Percentiles rank a stretch among this genome's conserved stretches.
These are phyloP conservation scores for Podospora fimiseda DNA, from an alignment of 495 filamentous ascomycete genomes.

Conservation along the genomic window DNA sequence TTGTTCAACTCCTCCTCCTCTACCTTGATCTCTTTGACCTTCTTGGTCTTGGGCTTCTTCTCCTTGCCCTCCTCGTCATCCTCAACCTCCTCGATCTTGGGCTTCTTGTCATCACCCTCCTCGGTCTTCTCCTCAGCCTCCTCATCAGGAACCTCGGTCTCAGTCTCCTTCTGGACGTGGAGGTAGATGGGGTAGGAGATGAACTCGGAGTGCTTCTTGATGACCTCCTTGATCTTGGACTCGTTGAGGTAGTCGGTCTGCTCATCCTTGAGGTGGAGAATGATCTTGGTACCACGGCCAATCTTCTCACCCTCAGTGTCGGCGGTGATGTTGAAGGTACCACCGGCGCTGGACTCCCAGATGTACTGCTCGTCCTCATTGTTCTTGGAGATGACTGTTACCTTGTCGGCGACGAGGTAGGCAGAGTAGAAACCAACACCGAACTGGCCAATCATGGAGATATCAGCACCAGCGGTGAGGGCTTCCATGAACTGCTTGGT, in stretches of 20 bases:
- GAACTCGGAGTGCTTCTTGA: slow-evolving; percentile 99
- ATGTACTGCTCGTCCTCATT: slow-evolving; percentile 99
- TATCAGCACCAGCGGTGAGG: slow-evolving; percentile 93
- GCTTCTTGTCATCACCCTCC: slow-evolving; percentile 71
- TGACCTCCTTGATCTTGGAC: slow-evolving; percentile 98
- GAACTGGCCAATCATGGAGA: slow-evolving; percentile 99
- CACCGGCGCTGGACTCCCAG: slow-evolving; percentile 97
- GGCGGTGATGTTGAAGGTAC: slow-evolving; percentile 88
- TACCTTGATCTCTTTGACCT: slow-evolving; percentile 95
- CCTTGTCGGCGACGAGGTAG: slow-evolving; percentile 95
- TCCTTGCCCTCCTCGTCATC: slow-evolving; percentile 77
- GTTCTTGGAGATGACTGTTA: slow-evolving; percentile 94
- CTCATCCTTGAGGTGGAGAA: slow-evolving; percentile 99
- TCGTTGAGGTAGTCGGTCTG: slow-evolving; percentile 97
- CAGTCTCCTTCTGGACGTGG: slow-evolving; percentile 96
- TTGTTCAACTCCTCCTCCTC: slow-evolving; percentile 99
- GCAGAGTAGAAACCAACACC: slow-evolving; percentile 99
- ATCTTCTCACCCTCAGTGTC: slow-evolving; percentile 88
- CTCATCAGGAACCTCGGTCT: slow-evolving; percentile 97
- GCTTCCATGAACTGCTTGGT: slow-evolving; percentile 99
- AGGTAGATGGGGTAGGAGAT: slow-evolving; percentile 99
- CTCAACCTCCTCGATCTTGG: slow-evolving; percentile 73
- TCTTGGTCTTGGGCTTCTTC: slow-evolving; percentile 98
- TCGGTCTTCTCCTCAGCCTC: slow-evolving; percentile 69
- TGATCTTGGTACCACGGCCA: slow-evolving; percentile 93